Evolutionary conservation across 1,139 yeast genomes (phyloP), one percentile per base, ranked within the genome.

Genomic region (Yamadazyma pseudoaaseri): DNA sequence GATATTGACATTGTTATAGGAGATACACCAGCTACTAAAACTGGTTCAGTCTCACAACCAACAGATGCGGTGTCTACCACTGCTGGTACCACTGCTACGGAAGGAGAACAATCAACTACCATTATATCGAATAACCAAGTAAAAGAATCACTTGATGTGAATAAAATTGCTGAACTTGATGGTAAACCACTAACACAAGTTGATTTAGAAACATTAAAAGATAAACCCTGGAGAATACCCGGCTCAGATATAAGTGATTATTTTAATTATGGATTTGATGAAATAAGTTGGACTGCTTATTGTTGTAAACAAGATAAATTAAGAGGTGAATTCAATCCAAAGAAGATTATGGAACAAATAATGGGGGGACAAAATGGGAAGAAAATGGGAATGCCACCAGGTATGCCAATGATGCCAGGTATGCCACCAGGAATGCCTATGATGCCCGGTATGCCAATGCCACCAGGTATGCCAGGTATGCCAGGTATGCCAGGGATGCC

Each of bases 141-240:
- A 42, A 56, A 50, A 43, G 70, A 72, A 44, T 67, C 67, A 32
- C 68, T 92, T 14, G 95, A 90, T 50, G 70, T 92, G 9, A 79
- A 87, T 47, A 79, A 79, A 15, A 84, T 86, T 12, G 97, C 94
- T 0, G 80, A 79, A 41, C 77, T 73, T 44, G 85, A 90, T 36
- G 97, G 96, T 4, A 75, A 79, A 46, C 95, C 95, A 3, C 67
- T 94, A 33, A 86, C 95, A 0, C 82, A 84, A 47, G 70, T 90
- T n/a, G 84, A 86, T 44, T 70, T 90, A 13, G 95, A 86, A 43
- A 83, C 81, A 32, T 65, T 90, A 30, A 89, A 86, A 45, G 95
- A 87, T 44, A 94, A 94, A 62, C 98, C 98, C 3, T 92, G 99
- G 99, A 75, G 98, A 52, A 82, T 86, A 45, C 97, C 97, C 0